A percentile compares a stretch with the other conserved stretches of the same genome.
Conservation (phyloP, 345 rosid species). For the Conringia planisiliqua region DNA sequence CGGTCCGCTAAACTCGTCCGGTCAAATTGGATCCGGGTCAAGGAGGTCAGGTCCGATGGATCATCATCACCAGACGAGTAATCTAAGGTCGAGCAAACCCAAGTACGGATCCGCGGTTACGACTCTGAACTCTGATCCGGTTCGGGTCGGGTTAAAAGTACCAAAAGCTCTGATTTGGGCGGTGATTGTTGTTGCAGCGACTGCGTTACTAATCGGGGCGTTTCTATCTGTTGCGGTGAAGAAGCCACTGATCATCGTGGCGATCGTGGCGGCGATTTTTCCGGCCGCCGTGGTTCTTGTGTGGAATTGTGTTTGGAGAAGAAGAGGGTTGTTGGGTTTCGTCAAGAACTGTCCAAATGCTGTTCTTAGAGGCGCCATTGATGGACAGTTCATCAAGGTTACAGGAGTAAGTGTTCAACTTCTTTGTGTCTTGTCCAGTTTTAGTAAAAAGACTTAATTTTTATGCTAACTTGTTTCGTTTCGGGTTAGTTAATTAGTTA, state of each 20-base stretch:
- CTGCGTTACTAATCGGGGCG: slow-evolving; percentile 89
- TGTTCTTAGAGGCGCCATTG: slow-evolving; percentile 85
- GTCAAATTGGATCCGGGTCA: slow-evolving; percentile 73
- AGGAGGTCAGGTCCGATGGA: slow-evolving; percentile 84
- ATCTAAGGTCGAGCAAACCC: slow-evolving; percentile 50
- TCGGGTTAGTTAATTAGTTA: too few species aligned
- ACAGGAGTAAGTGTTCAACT: slow-evolving; percentile 72
- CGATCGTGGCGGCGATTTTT: slow-evolving; percentile 63
- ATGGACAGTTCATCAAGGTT: slow-evolving; percentile 89
- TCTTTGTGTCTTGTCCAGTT: not conserved
- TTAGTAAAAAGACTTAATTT: not conserved
- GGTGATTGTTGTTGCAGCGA: slow-evolving; percentile 60
- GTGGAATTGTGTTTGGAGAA: slow-evolving; percentile 76
- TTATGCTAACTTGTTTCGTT: too few species aligned
- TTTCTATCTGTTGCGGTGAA: slow-evolving; percentile 87
- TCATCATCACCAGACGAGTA: slow-evolving; percentile 27
- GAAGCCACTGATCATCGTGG: slow-evolving; percentile 77
- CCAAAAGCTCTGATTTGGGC: slow-evolving; percentile 79
- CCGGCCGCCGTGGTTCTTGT: slow-evolving; percentile 54
- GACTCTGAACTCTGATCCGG: slow-evolving; percentile 57
- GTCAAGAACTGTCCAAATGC: slow-evolving; percentile 66
- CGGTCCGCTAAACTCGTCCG: slow-evolving; percentile 75
- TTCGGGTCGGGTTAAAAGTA: slow-evolving; percentile 60
- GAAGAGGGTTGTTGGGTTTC: slow-evolving; percentile 62
- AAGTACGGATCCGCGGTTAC: slow-evolving; percentile 66